Evolutionary conservation across 192 early-diverging fungal species (phyloP).

Genomic region (Coemansia sp.): DNA sequence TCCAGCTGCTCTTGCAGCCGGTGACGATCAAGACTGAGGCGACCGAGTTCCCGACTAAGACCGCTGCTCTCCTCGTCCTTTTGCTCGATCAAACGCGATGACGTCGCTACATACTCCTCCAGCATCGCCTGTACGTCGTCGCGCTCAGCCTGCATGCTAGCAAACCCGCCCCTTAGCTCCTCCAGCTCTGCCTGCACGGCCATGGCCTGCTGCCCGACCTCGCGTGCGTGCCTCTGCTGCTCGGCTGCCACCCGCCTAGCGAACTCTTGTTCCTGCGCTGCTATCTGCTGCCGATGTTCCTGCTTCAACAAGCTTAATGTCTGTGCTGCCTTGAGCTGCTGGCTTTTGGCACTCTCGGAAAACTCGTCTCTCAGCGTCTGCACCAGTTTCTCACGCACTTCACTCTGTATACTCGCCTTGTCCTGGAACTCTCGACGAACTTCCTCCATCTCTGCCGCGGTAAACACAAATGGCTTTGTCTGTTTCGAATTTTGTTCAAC

Average conservation of each 20-base stretch:
- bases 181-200: neutral
- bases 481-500: neutral
- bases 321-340: constrained; percentile 11
- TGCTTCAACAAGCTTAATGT: neutral
- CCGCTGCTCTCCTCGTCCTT: constrained; percentile 29
- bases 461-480: constrained; percentile 2
- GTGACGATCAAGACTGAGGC: constrained; percentile 38
- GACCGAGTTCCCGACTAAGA: constrained; percentile 39
- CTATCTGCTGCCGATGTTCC: constrained; percentile 9
- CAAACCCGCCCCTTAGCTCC: constrained; percentile 9
- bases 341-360: constrained; percentile 12
- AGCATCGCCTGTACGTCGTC: constrained; percentile 38
- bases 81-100: constrained; percentile 32
- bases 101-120: constrained; percentile 35
- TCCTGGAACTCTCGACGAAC: constrained; percentile 4
- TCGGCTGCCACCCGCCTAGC: constrained; percentile 11
- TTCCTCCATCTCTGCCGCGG: neutral
- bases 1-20: constrained; percentile 27
- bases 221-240: constrained; percentile 13
- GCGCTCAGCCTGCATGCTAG: constrained; percentile 14
- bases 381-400: constrained; percentile 24
- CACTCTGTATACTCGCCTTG: constrained; percentile 19
- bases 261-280: constrained; percentile 17
- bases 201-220: constrained; percentile 6
- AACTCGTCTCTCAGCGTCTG: constrained; percentile 26